Base-by-base conservation (phyloP, 2,329 filamentous ascomycete genomes). In the Diaporthe ampelina region DNA sequence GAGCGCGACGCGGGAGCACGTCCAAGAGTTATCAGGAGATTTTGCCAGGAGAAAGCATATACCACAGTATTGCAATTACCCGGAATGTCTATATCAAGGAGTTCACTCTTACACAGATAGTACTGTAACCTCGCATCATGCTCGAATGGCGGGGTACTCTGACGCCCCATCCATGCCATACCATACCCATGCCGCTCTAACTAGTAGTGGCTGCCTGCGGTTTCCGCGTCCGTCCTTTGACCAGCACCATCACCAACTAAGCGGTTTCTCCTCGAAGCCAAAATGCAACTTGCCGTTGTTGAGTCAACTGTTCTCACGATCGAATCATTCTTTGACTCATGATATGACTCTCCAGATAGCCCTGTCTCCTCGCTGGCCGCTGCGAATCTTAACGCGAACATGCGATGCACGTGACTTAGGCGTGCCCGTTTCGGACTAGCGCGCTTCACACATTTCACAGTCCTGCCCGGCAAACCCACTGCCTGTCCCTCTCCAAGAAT, bases 121-220 rank as follows among this genome's bases (percentile, higher is more conserved):
- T 43, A 56, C 52, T 72, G 69, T 67, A 67, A 52, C 61, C 45
- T 67, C 29, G 11, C 32, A 63, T 71, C 54, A 63, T 72, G 43
- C 57, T 32, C 29, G 57, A 45, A 72, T 45, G 57, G 70, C 70
- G 70, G 70, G 70, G 70, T 72, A 65, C 37, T 26, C 26, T 4
- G 10, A 24, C 35, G 45, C 13, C 35, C 54, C 21, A n/a, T 17
- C 45, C 21, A n/a, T 11, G 21, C n/a, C 24, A 52, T 52, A n/a
- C 8, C 24, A 26, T 37, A 26, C n/a, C 50, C 65, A 13, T 37
- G 63, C 50, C 52, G 52, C 40, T 59, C 26, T 21, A 10, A 40
- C 40, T 70, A 70, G 26, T 40, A 43, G 40, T 40, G 45, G 29
- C 21, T 65, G 43, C 43, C 43, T 45, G 26, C 19, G 26, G 6